Evolutionary conservation across 257 asterid genomes (phyloP), one percentile per base, ranked within the genome.

Genomic region (Nicotiana undulata): DNA sequence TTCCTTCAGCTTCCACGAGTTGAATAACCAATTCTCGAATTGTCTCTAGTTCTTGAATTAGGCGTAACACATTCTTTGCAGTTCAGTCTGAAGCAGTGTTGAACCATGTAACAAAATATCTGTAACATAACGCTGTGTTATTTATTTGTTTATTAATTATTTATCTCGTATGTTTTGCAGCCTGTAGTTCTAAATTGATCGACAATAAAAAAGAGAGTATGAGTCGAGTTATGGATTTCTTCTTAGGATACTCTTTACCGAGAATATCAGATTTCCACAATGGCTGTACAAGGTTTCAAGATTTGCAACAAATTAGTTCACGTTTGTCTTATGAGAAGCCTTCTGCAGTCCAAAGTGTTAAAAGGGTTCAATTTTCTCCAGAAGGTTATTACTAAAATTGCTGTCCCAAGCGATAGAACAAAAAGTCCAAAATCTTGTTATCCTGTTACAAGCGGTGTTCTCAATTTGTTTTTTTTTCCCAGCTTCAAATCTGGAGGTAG

Each of bases 201-300:
- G 24, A 49, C 2, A 49, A 44, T 24, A 34, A 24, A 49, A 9
- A 74, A 49, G 4, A 49, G 81, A 81, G 78, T 76, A 93, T 93
- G 98, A 86, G 80, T 84, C 85, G 79, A 80, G 80, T 77, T 83
- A 64, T 86, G 72, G 83, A 80, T 72, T 77, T 84, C 68, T 82
- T 79, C 37, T 85, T 11, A 28, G 81, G 85, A 34, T 78, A 59
- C 83, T 56, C 63, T 74, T 26, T 80, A 58, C 74, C 79, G 82
- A 51, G 75, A 55, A 77, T 26, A 77, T 79, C 53, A 56, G 63
- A 44, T 64, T 15, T 12, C 55, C 53, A 31, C 24, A 34, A 11
- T 82, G 77, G 70, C 18, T 79, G 40, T 26, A 51, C 24, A 72
- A 74, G 4, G 65, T 87, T 83, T 32, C 79, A 52, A 79, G 67